phyloP scores from a whole-genome alignment of 2,329 filamentous ascomycete species.

The Colletotrichum simmondsii region DNA sequence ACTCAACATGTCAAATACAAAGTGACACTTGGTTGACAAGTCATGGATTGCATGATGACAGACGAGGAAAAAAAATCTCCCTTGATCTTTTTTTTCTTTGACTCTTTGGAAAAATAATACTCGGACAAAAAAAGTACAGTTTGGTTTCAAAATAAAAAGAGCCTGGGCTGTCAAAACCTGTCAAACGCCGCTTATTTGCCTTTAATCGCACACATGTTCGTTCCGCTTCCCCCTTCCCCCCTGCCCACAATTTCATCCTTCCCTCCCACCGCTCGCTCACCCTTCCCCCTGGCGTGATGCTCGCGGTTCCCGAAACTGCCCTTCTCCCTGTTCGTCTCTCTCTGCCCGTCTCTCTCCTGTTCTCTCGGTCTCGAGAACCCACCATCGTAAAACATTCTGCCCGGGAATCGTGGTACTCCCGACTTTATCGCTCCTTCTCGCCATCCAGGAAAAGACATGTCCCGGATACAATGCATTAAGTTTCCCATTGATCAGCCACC shows the following conservation, averaged over 20 bases:
- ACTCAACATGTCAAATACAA: neutral
- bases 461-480: neutral
- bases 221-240: neutral
- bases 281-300: neutral
- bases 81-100: too few species aligned
- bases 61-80: neutral
- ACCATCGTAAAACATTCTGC: neutral
- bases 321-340: neutral
- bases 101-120: neutral
- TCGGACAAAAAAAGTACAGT: constrained; percentile 16
- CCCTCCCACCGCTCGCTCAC: neutral
- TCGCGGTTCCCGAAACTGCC: neutral
- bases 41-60: neutral
- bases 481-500: neutral
- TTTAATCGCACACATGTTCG: neutral
- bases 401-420: neutral
- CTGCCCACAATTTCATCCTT: neutral
- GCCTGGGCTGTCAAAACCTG: neutral
- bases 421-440: neutral
- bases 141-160: constrained; percentile 13
- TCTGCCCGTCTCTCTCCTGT: neutral
- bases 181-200: constrained; percentile 3
- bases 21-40: neutral
- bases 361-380: neutral
- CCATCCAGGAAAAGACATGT: neutral